Percentiles rank a stretch among this genome's conserved stretches.
These are phyloP conservation scores for Annulohypoxylon stygium DNA, from an alignment of 495 filamentous ascomycete genomes.

Conservation along the genomic window DNA sequence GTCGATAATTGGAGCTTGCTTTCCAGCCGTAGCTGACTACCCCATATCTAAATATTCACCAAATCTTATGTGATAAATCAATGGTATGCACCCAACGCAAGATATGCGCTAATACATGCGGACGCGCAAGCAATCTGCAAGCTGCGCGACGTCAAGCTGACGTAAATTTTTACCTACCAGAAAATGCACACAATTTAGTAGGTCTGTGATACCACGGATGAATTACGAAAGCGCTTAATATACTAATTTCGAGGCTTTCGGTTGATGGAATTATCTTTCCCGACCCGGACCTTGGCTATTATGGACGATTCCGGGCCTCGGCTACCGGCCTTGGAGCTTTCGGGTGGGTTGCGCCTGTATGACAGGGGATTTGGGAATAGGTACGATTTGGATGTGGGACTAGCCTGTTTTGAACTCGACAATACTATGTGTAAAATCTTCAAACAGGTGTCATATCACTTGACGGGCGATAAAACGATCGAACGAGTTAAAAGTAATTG, in stretches of 20 bases:
- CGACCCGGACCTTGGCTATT: slow-evolving; percentile 39
- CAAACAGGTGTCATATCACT: background rate
- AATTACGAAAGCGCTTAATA: slow-evolving; percentile 2
- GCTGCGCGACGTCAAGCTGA: slow-evolving; percentile 2
- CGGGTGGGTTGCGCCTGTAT: slow-evolving; percentile 15
- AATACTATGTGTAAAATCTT: background rate
- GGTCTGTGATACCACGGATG: background rate
- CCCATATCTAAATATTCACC: background rate
- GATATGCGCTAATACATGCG: background rate
- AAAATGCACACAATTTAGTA: background rate
- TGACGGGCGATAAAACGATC: background rate
- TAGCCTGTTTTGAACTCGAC: background rate
- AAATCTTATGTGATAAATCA: background rate
- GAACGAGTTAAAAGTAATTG: slow-evolving; percentile 9
- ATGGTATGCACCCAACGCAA: background rate
- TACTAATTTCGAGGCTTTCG: slow-evolving; percentile 13
- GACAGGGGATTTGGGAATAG: background rate
- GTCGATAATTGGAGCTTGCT: background rate
- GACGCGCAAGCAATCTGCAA: background rate
- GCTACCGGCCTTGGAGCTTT: slow-evolving; percentile 29
- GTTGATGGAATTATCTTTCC: slow-evolving; percentile 21
- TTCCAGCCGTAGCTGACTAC: background rate
- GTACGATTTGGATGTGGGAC: background rate
- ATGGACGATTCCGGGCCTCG: slow-evolving; percentile 39
- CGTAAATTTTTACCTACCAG: background rate